Base-by-base conservation (phyloP, 2,329 filamentous ascomycete species). In the Fusarium protoensiforme region DNA sequence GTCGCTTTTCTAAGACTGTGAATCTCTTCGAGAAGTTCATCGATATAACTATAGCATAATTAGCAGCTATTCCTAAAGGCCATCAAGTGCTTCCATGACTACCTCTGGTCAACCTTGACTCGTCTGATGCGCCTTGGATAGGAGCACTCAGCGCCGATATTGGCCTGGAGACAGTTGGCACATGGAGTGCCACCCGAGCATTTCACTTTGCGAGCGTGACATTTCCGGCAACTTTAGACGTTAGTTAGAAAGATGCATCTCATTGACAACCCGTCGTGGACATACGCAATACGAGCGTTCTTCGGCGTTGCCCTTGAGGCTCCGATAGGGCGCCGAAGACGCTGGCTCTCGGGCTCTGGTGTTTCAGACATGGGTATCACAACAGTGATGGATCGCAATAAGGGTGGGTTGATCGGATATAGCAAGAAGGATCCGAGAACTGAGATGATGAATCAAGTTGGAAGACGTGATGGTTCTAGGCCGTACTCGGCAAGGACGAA, bases 111-210 rank as follows among this genome's bases (percentile, higher is more conserved):
- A 16, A 78, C 73, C 61, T 73, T 72, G 14, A 79, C 63, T 64
- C 76, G 67, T 20, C 71, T 75, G 46, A 80, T 11, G 57, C 69
- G 70, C 16, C 54, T 57, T 31, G 54, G 54, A 38, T 57, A 57
- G 2, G 31, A 38, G 16, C 78, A 80, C 33, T 78, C 76, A 2
- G 54, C 64, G 4, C 61, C 69, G 35, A 73, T 73, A 24, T 72
- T 70, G 14, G 75, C 72, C 31, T 76, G 74, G 5, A 58, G 57
- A 29, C 78, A 80, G 31, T 76, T 78, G 3, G 65, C 65, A 57
- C 78, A 80, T 8, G 78, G 78, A 18, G 72, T 67, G 1, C 73
- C 78, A 1, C 78, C 78, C 1, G 77, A 77, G 35, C 78, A 80
- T 22, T 76, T 78, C 18, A 80, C 76, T 36, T 79, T 79, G 3